These are phyloP conservation scores for Carallia pectinifolia DNA, from an alignment of 345 rosid species.

Conservation along the genomic window DNA sequence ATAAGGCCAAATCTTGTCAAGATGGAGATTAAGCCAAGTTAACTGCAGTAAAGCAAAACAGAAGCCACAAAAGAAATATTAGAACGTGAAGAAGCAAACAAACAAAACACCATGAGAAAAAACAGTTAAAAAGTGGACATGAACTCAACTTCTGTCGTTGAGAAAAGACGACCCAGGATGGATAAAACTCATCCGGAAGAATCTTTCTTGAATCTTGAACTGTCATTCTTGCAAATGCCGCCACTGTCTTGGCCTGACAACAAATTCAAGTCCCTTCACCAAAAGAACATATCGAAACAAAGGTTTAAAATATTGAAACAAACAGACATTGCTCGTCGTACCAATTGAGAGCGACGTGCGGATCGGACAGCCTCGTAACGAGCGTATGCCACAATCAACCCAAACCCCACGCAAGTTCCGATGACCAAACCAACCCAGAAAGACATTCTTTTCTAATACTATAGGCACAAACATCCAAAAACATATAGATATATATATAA, in stretches of 20 bases:
- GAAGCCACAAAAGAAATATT: conserved; percentile 16
- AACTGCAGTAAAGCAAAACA: conserved; percentile 46
- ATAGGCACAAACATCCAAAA: too few relatives aligned
- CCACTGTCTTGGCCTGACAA: conserved; percentile 61
- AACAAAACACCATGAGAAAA: neutral
- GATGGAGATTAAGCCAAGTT: conserved; percentile 76
- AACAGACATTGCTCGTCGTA: conserved; percentile 1
- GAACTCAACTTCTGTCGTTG: conserved; percentile 70
- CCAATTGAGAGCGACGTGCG: conserved; percentile 28
- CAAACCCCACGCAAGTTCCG: conserved; percentile 26
- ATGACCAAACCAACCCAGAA: conserved; percentile 28
- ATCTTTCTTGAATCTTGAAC: conserved; percentile 81
- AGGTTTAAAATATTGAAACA: neutral
- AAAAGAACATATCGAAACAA: neutral
- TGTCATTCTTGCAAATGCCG: conserved; percentile 86
- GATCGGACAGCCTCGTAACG: conserved; percentile 26
- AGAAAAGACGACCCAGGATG: conserved; percentile 84
- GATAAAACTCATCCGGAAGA: conserved; percentile 61
- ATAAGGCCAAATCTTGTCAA: conserved; percentile 90
- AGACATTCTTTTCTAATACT: conserved; percentile 13
- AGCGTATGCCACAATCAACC: conserved; percentile 28
- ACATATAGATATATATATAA: too few relatives aligned
- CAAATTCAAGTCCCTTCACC: neutral
- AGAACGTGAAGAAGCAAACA: neutral
- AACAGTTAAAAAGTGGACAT: neutral